Conservation (phyloP, 2,329 filamentous ascomycete genomes). For the Apiospora rasikravindrae region DNA sequence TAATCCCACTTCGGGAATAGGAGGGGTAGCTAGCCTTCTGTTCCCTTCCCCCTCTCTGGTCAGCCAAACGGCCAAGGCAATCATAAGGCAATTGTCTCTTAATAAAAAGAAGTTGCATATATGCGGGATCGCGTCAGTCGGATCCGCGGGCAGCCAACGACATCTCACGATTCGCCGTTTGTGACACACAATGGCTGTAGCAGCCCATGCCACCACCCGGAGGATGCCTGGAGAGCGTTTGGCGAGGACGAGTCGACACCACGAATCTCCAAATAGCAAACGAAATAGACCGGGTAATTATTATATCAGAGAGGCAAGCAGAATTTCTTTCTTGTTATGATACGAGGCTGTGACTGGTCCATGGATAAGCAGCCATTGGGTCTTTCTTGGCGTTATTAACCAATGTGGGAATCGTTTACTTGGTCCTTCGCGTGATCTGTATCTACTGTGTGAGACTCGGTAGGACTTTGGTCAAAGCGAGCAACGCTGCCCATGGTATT, state of each 20-base stretch:
- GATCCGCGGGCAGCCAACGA: background rate
- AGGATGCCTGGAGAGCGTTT: background rate
- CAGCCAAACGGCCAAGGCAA: background rate
- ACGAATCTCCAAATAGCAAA: background rate
- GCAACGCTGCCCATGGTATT: too few relatives aligned
- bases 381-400: too few relatives aligned
- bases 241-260: background rate
- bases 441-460: too few relatives aligned
- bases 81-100: slow-evolving; percentile 16
- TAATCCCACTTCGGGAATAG: background rate
- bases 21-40: background rate
- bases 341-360: background rate
- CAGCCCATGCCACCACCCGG: background rate
- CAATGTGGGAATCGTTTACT: too few relatives aligned
- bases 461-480: too few relatives aligned
- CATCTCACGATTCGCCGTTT: background rate
- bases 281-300: background rate
- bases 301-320: background rate
- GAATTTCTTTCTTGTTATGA: background rate
- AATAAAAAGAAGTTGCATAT: background rate
- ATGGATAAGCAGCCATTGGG: background rate
- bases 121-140: slow-evolving; percentile 4
- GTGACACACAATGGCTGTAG: background rate
- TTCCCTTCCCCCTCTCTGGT: background rate
- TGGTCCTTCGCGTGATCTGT: too few relatives aligned